Conservation (phyloP, 1,284 basidiomycete species). For the Cryptococcus neoformans region DNA sequence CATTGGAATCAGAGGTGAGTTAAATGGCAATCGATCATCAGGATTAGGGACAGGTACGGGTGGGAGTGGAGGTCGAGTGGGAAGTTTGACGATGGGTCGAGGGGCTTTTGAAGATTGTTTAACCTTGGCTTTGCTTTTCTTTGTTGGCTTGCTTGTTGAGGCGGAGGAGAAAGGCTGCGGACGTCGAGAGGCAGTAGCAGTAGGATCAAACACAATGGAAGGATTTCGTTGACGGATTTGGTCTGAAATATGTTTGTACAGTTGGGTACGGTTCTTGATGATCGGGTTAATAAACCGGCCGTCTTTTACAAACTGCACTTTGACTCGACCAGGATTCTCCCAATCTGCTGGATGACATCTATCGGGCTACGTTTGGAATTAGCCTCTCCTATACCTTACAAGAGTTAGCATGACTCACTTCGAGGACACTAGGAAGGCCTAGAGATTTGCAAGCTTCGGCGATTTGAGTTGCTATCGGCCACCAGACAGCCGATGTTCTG, state of each 20-base stretch:
- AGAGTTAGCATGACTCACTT: conserved; percentile 53
- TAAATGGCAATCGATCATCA: conserved; percentile 46
- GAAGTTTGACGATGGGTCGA: conserved; percentile 10
- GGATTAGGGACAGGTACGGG: conserved; percentile 39
- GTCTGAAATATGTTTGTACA: conserved; percentile 69
- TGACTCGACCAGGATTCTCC: conserved; percentile 92
- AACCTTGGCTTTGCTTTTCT: conserved; percentile 12
- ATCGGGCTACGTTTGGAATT: conserved; percentile 47
- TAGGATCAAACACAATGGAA: conserved; percentile 60
- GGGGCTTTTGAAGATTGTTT: conserved; percentile 8
- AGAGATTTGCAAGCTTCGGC: conserved; percentile 75
- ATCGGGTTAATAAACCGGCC: conserved; percentile 65
- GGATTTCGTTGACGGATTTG: conserved; percentile 73
- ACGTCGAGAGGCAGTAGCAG: conserved; percentile 11
- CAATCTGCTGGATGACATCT: conserved; percentile 92
- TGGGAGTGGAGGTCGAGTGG: conserved; percentile 33
- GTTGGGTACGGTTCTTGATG: conserved; percentile 82
- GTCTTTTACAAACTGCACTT: conserved; percentile 85
- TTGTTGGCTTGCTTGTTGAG: conserved; percentile 10
- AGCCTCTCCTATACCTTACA: neutral
- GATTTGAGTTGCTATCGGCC: conserved; percentile 89
- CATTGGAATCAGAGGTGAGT: conserved; percentile 42
- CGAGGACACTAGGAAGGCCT: conserved; percentile 76
- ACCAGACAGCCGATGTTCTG: conserved; percentile 80
- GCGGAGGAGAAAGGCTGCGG: conserved; percentile 5